Evolutionary conservation across 768 basidiomycete species (phyloP), one percentile per base, ranked within the genome.

Genomic region (Hygrocybe punicea): DNA sequence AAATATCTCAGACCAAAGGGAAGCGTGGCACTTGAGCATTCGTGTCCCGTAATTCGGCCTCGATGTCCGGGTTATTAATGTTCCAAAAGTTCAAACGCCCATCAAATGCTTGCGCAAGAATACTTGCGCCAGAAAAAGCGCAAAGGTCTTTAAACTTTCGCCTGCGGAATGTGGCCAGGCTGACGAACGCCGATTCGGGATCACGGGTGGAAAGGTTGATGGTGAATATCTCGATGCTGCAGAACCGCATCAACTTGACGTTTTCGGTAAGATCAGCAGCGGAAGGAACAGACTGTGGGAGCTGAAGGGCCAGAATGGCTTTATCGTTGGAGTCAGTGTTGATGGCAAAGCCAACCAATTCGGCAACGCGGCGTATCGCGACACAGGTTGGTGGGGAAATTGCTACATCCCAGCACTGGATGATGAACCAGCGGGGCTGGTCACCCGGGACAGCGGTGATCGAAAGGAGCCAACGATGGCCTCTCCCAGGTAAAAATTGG

Each of bases 371-470:
- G 63, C 75, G 73, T 5, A 69, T 63, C 1, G 83, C 84, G 34
- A 83, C 63, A 58, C 78, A 82, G 7, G 50, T 59, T 0, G 79
- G 76, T 0, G 66, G 58, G 2, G 62, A 52, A 10, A 55, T 9
- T 0, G 64, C 48, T 8, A 84, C 45, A 59, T 86, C 81, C 86
- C 86, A 87, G 61, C 84, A 84, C 37, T 83, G 81, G 24, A 86
- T 55, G 21, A 68, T 68, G 25, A 74, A 77, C 11, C 59, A 47
- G 16, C 69, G 65, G 0, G 65, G 63, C 1, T 55, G 66, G 0
- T 55, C 56, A 1, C 36, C 33, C 11, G 58, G 62, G 61, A 60
- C 70, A 56, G 61, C 36, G 0, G 71, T 72, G 29, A 84, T 65
- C 0, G 81, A 81, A 21, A 87, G 62, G 6, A 87, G 63, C 69